A percentile compares a stretch with the other conserved stretches of the same genome.
Evolutionary conservation across 345 rosid genomes (phyloP).

Genomic region (Physaria fendleri): DNA sequence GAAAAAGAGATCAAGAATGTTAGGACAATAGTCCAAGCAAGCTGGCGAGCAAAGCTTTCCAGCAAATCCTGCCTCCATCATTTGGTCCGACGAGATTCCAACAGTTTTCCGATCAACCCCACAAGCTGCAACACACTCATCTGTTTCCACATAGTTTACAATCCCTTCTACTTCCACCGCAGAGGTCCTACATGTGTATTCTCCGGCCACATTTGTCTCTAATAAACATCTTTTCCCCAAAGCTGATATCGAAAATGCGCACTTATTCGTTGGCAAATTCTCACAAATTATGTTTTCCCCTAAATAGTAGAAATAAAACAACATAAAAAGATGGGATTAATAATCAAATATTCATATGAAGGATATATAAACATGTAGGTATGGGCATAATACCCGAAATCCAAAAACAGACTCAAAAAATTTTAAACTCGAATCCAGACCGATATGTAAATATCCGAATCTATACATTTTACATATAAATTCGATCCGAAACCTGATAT

Average conservation of each 20-base stretch:
- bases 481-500: too few species aligned
- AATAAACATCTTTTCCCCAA: conserved; percentile 79
- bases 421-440: too few species aligned
- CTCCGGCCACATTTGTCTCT: conserved; percentile 66
- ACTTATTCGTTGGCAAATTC: conserved; percentile 52
- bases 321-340: not conserved
- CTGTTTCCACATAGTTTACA: conserved; percentile 68
- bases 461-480: too few species aligned
- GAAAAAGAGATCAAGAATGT: conserved; percentile 89
- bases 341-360: not conserved
- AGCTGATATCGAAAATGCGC: conserved; percentile 65
- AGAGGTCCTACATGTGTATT: conserved; percentile 75
- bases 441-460: too few species aligned
- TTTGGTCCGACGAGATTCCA: conserved; percentile 89
- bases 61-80: conserved; percentile 71
- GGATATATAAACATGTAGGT: too few species aligned
- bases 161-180: conserved; percentile 71
- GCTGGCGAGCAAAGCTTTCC: conserved; percentile 71
- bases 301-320: not conserved
- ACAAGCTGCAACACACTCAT: conserved; percentile 64
- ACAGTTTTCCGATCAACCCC: conserved; percentile 75
- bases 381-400: too few species aligned
- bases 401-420: too few species aligned
- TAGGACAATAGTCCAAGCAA: conserved; percentile 73
- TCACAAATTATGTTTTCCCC: conserved; percentile 67